phyloP scores from a whole-genome alignment of 2,329 filamentous ascomycete genomes.

The Cercospora zeina region DNA sequence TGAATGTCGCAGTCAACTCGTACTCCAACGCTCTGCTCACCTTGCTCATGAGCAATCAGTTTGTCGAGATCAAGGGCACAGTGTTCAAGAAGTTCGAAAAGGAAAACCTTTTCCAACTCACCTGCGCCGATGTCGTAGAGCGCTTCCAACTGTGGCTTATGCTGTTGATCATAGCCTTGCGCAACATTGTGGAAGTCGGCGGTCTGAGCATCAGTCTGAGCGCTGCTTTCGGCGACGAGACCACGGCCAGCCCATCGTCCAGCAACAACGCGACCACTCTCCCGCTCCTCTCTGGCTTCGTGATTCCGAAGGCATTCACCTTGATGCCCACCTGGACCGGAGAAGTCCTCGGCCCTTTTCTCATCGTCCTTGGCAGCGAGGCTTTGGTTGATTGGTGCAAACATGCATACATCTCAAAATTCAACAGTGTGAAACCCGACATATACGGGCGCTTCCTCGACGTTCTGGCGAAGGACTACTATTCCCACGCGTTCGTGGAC shows the following conservation, averaged over 20 bases:
- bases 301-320: constrained; percentile 87
- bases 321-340: constrained; percentile 83
- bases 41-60: constrained; percentile 92
- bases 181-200: constrained; percentile 94
- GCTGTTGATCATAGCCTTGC: constrained; percentile 90
- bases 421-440: constrained; percentile 91
- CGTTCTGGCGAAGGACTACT: constrained; percentile 95
- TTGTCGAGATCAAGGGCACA: constrained; percentile 97
- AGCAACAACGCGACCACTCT: constrained; percentile 51
- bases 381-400: constrained; percentile 97
- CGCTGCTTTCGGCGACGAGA: constrained; percentile 28
- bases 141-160: constrained; percentile 97
- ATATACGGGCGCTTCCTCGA: constrained; percentile 91
- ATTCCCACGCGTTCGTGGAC: constrained; percentile 89
- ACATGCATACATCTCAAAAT: constrained; percentile 96
- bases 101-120: constrained; percentile 94
- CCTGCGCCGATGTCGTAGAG: constrained; percentile 94
- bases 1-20: constrained; percentile 97
- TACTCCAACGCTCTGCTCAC: constrained; percentile 96
- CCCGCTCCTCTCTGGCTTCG: constrained; percentile 61
- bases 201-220: constrained; percentile 62
- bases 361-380: constrained; percentile 92
- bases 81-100: constrained; percentile 99
- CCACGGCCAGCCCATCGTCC: constrained; percentile 33
- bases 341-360: constrained; percentile 86